Conservation (phyloP, 2,329 filamentous ascomycete species). For the Cladobotryum protrusum region DNA sequence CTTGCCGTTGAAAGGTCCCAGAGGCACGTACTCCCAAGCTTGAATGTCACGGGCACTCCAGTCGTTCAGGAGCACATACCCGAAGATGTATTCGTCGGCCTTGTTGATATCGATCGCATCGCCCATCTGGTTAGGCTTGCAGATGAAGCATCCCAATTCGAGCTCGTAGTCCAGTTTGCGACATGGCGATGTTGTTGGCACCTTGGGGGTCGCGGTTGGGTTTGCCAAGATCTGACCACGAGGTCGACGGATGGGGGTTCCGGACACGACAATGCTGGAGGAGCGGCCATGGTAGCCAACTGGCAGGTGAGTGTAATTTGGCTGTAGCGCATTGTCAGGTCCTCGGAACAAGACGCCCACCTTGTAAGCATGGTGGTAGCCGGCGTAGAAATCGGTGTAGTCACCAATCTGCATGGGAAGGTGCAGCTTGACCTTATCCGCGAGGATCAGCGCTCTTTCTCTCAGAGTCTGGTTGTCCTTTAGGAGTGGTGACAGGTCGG, state of each 20-base stretch:
- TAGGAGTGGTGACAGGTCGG: slow-evolving; percentile 29
- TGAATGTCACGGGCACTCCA: slow-evolving; percentile 61
- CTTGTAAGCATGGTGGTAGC: slow-evolving; percentile 67
- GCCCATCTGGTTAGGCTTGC: slow-evolving; percentile 60
- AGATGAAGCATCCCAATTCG: slow-evolving; percentile 71
- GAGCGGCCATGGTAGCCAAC: slow-evolving; percentile 78
- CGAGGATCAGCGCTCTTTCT: slow-evolving; percentile 22
- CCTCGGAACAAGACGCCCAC: slow-evolving; percentile 69
- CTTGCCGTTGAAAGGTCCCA: slow-evolving; percentile 59
- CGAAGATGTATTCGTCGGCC: slow-evolving; percentile 68
- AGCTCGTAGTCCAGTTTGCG: slow-evolving; percentile 67
- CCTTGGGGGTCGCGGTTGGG: slow-evolving; percentile 45
- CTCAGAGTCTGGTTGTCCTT: slow-evolving; percentile 30
- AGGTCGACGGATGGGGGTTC: slow-evolving; percentile 65
- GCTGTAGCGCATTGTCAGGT: slow-evolving; percentile 65
- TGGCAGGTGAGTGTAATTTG: slow-evolving; percentile 75
- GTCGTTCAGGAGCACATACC: slow-evolving; percentile 59
- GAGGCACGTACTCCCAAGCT: slow-evolving; percentile 52
- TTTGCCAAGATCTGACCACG: slow-evolving; percentile 62
- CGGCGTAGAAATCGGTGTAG: slow-evolving; percentile 81
- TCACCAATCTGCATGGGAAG: slow-evolving; percentile 73
- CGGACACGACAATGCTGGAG: slow-evolving; percentile 68
- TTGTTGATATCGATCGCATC: slow-evolving; percentile 56
- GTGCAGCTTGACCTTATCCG: slow-evolving; percentile 54
- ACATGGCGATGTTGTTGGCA: slow-evolving; percentile 53